phyloP scores from a whole-genome alignment of 768 basidiomycete genomes.

The Pulveroboletus sp. region DNA sequence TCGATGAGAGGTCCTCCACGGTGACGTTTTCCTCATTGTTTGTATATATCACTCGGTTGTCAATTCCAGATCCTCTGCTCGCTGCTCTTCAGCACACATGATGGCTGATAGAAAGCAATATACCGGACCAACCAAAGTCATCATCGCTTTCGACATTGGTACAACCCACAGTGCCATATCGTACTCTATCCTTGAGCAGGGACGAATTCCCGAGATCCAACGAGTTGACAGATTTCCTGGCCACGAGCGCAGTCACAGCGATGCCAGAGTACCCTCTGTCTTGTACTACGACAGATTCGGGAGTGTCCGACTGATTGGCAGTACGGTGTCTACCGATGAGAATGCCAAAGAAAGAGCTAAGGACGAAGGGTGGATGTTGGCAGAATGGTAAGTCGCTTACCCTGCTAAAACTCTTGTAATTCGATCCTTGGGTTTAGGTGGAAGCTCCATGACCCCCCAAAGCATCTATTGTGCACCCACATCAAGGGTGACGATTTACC shows the following conservation, averaged over 20 bases:
- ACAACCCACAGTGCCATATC: constrained; percentile 40
- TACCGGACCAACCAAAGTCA: constrained; percentile 2
- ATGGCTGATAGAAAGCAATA: background rate
- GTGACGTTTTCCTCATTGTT: background rate
- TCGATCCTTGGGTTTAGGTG: constrained; percentile 20
- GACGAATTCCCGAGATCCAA: constrained; percentile 32
- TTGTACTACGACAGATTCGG: constrained; percentile 43
- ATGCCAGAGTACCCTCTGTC: constrained; percentile 46
- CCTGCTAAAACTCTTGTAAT: background rate
- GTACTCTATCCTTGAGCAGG: constrained; percentile 40
- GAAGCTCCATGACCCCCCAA: constrained; percentile 37
- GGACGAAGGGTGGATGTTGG: constrained; percentile 37
- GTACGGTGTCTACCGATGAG: constrained; percentile 27
- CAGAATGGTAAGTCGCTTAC: constrained; percentile 37
- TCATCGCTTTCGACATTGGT: constrained; percentile 38
- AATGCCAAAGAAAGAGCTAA: constrained; percentile 36
- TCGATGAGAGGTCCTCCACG: background rate
- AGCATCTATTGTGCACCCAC: constrained; percentile 25
- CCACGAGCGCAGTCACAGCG: constrained; percentile 40
- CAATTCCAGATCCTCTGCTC: background rate
- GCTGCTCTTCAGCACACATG: background rate
- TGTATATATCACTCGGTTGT: background rate
- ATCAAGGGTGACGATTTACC: constrained; percentile 33
- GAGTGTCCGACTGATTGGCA: constrained; percentile 39
- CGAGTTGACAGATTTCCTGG: constrained; percentile 37